These are phyloP conservation scores for Blepharisma undulans DNA, from an alignment of 169 alveolate species.

Conservation along the genomic window DNA sequence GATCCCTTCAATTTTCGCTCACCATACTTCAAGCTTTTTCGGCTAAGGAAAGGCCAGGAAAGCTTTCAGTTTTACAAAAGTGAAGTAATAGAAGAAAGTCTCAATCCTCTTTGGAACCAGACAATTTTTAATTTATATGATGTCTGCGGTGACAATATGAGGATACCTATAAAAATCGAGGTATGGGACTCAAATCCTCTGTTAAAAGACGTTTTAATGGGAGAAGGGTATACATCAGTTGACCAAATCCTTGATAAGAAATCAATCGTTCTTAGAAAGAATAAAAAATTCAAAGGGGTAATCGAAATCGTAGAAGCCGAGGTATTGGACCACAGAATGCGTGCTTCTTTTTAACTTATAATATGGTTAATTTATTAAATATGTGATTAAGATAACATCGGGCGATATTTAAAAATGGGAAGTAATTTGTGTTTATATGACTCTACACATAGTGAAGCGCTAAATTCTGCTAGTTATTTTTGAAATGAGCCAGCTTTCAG, in stretches of 20 bases:
- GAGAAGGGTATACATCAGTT: not conserved
- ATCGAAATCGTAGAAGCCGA: not conserved
- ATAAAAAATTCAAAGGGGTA: not conserved
- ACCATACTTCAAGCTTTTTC: not conserved
- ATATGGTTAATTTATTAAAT: not conserved
- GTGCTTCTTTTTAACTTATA: not conserved
- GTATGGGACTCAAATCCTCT: not conserved
- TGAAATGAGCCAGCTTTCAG: not conserved
- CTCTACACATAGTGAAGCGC: not conserved
- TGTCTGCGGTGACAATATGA: not conserved
- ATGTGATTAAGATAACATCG: not conserved
- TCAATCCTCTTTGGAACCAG: not conserved
- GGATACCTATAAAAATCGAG: not conserved
- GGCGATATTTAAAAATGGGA: not conserved
- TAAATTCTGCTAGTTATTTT: slow-evolving; percentile 1
- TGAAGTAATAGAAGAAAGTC: not conserved
- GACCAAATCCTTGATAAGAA: not conserved
- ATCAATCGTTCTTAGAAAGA: not conserved
- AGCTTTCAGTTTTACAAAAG: not conserved
- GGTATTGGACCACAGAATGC: not conserved
- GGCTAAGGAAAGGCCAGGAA: not conserved
- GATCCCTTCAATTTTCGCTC: not conserved
- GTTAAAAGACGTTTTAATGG: not conserved
- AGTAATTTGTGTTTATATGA: not conserved
- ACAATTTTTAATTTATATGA: not conserved